A percentile compares a stretch with the other conserved stretches of the same genome.
Evolutionary conservation across 148 eudicot genomes (phyloP).

Genomic region (Cornus suecica): DNA sequence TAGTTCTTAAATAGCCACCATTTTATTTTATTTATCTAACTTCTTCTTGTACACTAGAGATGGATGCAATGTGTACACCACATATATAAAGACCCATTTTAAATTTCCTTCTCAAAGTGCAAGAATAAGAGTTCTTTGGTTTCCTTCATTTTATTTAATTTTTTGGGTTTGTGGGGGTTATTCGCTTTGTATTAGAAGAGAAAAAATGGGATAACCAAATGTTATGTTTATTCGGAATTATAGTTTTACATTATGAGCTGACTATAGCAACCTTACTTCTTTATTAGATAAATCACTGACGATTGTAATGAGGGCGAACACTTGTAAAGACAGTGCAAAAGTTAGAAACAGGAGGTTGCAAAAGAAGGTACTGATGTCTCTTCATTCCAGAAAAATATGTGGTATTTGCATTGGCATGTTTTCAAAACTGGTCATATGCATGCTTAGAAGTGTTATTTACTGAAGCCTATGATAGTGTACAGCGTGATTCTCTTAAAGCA

Average conservation of each 20-base stretch:
- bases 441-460: background rate
- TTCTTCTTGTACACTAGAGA: no score
- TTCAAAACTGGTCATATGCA: background rate
- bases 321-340: slow-evolving; percentile 63
- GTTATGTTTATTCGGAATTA: no score
- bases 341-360: slow-evolving; percentile 61
- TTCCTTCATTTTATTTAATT: background rate
- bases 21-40: no score
- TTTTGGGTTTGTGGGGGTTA: no score
- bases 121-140: background rate
- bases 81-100: background rate
- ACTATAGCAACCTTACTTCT: background rate
- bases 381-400: background rate
- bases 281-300: slow-evolving; percentile 51
- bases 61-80: background rate
- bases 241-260: background rate
- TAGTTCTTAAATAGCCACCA: no score
- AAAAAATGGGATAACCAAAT: background rate
- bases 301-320: slow-evolving; percentile 54
- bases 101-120: background rate
- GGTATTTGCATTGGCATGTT: background rate
- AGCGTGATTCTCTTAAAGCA: background rate
- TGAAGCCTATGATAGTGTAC: background rate
- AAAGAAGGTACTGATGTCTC: slow-evolving; percentile 54
- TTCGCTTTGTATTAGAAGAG: background rate